Evolutionary conservation across 768 basidiomycete species (phyloP).

Genomic region (Kwoniella shandongensis): DNA sequence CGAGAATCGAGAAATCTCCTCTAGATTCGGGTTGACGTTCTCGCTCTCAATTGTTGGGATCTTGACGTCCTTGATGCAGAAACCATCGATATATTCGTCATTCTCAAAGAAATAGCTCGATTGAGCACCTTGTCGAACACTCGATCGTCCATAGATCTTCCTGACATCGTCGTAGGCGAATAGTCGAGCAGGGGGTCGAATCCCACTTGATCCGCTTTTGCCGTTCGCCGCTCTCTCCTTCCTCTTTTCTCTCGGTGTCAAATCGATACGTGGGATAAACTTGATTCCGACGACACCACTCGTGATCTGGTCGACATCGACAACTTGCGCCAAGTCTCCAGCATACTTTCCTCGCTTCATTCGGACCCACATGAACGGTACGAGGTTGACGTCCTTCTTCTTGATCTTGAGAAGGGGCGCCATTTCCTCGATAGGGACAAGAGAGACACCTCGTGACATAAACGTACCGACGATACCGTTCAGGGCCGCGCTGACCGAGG

Average conservation of each 20-base stretch:
- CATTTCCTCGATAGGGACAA: conserved; percentile 94
- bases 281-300: conserved; percentile 86
- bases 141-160: conserved; percentile 73
- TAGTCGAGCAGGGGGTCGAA: conserved; percentile 80
- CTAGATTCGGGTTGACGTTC: conserved; percentile 89
- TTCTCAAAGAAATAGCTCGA: conserved; percentile 77
- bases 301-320: conserved; percentile 85
- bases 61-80: conserved; percentile 94
- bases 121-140: conserved; percentile 63
- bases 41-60: conserved; percentile 59
- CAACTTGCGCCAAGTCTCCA: conserved; percentile 91
- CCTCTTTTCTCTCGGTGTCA: conserved; percentile 87
- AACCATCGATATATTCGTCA: conserved; percentile 92
- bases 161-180: conserved; percentile 86
- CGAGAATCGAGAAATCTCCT: conserved; percentile 91
- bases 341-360: conserved; percentile 90
- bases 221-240: conserved; percentile 60
- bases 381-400: conserved; percentile 82
- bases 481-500: conserved; percentile 80
- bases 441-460: conserved; percentile 67
- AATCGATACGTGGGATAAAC: conserved; percentile 96
- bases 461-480: conserved; percentile 92
- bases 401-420: conserved; percentile 92
- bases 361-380: conserved; percentile 89
- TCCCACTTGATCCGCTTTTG: conserved; percentile 52